Base-by-base conservation (phyloP, 2,329 filamentous ascomycete species). In the Fusarium poae region DNA sequence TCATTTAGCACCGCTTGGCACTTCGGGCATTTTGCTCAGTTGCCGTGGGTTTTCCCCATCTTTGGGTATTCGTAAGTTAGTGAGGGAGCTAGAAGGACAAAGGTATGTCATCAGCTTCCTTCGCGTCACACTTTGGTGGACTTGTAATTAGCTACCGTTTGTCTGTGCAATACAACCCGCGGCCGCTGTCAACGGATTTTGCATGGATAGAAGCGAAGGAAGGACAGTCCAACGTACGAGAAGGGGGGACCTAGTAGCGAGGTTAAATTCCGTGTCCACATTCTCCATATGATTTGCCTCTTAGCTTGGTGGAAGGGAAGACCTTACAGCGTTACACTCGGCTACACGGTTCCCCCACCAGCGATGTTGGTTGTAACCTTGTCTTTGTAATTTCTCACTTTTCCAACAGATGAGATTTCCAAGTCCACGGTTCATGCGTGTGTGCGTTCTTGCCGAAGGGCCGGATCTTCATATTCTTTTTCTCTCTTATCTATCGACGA, bases 151-250 rank as follows among this genome's bases (percentile, higher is more conserved):
- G n/a, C 32, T n/a, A 16, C 32, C 7, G 30, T n/a, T 10, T 20
- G 44, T 21, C 15, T 39, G 32, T 50, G 46, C 46, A 27, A n/a
- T 25, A 25, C 13, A 50, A 13, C 9, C 32, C 30, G 46, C 46
- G 21, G 46, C 48, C 48, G 23, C 48, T 50, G 48, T 50, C 48
- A 50, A 39, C 48, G 48, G 48, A 29, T 27, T 50, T 50, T 50
- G 48, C 32, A 37, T 50, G 48, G 48, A 20, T 23, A 27, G 13
- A 50, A 50, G 32, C 39, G 10, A 9, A 15, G 6, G 6, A 37
- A 37, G 13, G 6, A 37, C 23, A 50, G 18, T 11, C 15, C 18
- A 44, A 44, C n/a, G 16, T 44, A 23, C 12, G 23, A 44, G 25
- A 20, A n/a, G 29, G 23, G 10, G 18, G 18, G 18, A 12, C 12